Conservation (phyloP, 75 land plant genomes). For the Picea sitchensis region DNA sequence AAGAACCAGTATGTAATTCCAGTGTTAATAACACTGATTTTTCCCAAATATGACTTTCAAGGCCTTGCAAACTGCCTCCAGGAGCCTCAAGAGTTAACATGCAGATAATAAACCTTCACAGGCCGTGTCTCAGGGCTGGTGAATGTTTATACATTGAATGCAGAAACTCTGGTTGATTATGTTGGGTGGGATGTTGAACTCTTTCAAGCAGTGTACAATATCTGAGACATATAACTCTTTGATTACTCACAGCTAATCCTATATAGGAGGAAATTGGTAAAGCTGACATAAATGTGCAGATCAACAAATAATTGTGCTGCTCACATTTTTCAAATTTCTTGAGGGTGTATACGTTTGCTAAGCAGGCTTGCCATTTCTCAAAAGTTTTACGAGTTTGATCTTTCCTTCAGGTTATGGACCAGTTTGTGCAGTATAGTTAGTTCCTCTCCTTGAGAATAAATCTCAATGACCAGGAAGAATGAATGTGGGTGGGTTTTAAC, state of each 20-base stretch:
- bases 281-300: too few relatives aligned
- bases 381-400: too few relatives aligned
- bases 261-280: background rate
- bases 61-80: background rate
- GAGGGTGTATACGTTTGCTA: too few relatives aligned
- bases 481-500: too few relatives aligned
- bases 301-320: too few relatives aligned
- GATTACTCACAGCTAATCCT: slow-evolving; percentile 6
- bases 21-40: background rate
- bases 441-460: too few relatives aligned
- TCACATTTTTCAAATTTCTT: too few relatives aligned
- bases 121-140: slow-evolving; percentile 12
- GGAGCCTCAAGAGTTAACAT: background rate
- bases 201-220: slow-evolving; percentile 4
- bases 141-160: slow-evolving; percentile 10
- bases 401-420: too few relatives aligned
- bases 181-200: background rate
- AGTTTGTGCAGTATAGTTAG: too few relatives aligned
- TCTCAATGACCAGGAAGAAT: too few relatives aligned
- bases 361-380: too few relatives aligned
- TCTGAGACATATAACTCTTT: slow-evolving; percentile 8
- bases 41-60: slow-evolving; percentile 4
- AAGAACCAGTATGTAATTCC: background rate
- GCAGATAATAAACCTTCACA: slow-evolving; percentile 9
- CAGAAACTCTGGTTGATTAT: background rate